A percentile compares a stretch with the other conserved stretches of the same genome.
These are phyloP conservation scores for Pseudevernia furfuracea DNA, from an alignment of 495 filamentous ascomycete species.

Conservation along the genomic window DNA sequence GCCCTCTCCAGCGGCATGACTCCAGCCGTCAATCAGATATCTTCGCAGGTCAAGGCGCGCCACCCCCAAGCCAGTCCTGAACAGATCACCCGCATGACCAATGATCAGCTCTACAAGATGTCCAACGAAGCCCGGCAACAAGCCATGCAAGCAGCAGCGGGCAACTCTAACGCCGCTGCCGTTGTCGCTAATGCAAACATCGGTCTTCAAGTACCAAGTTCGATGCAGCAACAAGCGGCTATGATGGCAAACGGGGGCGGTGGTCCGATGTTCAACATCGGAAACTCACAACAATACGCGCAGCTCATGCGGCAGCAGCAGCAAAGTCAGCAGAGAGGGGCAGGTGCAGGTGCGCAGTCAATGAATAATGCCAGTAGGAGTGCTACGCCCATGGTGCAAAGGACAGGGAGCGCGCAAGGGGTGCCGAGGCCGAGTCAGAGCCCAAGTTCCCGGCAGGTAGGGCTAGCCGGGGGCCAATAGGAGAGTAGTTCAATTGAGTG, in stretches of 20 bases:
- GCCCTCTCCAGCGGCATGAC: constrained; percentile 47
- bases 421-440: constrained; percentile 24
- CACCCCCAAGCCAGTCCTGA: constrained; percentile 53
- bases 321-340: constrained; percentile 44
- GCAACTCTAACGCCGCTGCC: constrained; percentile 32
- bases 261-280: constrained; percentile 25
- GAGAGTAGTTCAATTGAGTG: not conserved
- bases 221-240: constrained; percentile 25
- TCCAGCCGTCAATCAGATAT: constrained; percentile 45
- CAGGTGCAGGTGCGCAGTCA: constrained; percentile 33
- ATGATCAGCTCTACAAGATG: constrained; percentile 47
- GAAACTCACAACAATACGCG: constrained; percentile 57
- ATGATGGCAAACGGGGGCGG: constrained; percentile 30
- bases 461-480: constrained; percentile 28
- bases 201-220: constrained; percentile 17
- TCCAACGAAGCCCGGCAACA: constrained; percentile 39
- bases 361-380: constrained; percentile 39
- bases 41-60: constrained; percentile 43
- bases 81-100: constrained; percentile 52
- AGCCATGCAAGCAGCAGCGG: constrained; percentile 63
- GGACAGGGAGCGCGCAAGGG: constrained; percentile 27
- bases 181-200: constrained; percentile 16
- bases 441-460: constrained; percentile 36
- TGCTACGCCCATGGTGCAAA: constrained; percentile 44
- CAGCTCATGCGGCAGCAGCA: constrained; percentile 67